Evolutionary conservation across 2,329 filamentous ascomycete genomes (phyloP), one percentile per base, ranked within the genome.

Genomic region (Keithomyces neogunnii): DNA sequence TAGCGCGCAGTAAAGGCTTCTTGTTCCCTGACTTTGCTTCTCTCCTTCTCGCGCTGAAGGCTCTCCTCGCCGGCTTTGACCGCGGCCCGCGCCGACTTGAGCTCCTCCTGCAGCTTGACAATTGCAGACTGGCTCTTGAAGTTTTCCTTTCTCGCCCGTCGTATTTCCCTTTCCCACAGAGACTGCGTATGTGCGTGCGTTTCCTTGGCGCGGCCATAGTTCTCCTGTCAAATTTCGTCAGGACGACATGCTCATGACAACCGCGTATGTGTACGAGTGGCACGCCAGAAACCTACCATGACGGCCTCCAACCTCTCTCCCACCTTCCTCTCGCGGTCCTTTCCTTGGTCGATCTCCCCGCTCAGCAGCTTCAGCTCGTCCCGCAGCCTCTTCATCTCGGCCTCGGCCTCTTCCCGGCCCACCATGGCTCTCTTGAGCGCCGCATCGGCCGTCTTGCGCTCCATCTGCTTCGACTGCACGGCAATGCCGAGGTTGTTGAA

Each of bases 161-260:
- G 78, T 43, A 88, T 82, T 64, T 89, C 85, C 63, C 88, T 88
- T 60, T 89, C 85, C 78, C 85, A 88, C 8, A 86, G 67, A 26
- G 80, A 70, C 65, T 85, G 80, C 8, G 81, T 83, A 62, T 85
- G 81, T 39, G 78, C 76, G 58, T 85, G 77, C 38, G 82, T 85
- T 60, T 86, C 85, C 65, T 88, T 88, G 48, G 81, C 78, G 54
- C 82, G 82, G 32, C 81, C 78, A 60, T 85, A 85, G 62, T 84
- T 85, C 60, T 87, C 85, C 85, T 88, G 59, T 51, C 28, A n/a
- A 54, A 48, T 28, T 19, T 8, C 11, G 40, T 11, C 28, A 9
- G 26, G 10, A 11, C 40, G 19, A 19, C n/a, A 40, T 8, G 4
- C 13, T 7, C 38, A 10, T 6, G 33, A 6, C 33, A 6, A 10